These are phyloP conservation scores for Cutaneotrichosporon sp. DNA, from an alignment of 1,284 basidiomycete species.

Conservation along the genomic window DNA sequence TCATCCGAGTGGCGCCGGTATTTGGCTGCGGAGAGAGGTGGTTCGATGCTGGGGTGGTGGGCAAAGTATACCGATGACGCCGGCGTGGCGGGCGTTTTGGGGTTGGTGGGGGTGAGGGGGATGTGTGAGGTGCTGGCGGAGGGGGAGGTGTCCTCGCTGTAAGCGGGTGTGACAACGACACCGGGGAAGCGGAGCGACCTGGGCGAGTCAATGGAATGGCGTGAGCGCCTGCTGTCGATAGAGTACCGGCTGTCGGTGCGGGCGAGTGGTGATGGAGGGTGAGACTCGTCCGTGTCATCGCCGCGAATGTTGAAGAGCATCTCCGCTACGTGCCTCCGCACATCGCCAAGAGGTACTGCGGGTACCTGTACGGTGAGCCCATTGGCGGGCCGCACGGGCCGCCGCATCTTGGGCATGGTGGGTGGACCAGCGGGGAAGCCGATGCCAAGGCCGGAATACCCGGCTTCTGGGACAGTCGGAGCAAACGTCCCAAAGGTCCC, in stretches of 20 bases:
- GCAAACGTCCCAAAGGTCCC: slow-evolving; percentile 8
- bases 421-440: slow-evolving; percentile 1
- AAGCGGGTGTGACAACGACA: neutral
- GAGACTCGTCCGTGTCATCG: neutral
- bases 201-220: neutral
- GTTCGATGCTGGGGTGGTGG: neutral
- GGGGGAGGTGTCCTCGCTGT: neutral
- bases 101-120: neutral
- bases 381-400: neutral
- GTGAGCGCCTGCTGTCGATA: neutral
- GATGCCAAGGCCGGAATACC: slow-evolving; percentile 1
- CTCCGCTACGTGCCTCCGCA: slow-evolving; percentile 4
- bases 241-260: slow-evolving; percentile 1
- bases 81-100: neutral
- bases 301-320: slow-evolving; percentile 11
- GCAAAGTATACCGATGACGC: neutral
- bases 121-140: neutral
- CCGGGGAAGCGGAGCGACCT: neutral
- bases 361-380: slow-evolving; percentile 5
- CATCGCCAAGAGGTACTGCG: neutral
- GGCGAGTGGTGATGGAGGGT: neutral
- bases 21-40: neutral
- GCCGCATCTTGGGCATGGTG: neutral
- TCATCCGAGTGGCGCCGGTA: slow-evolving; percentile 3
- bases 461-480: neutral